Evolutionary conservation across 2,329 filamentous ascomycete genomes (phyloP).

Genomic region (Fusarium sterilihyphosum): DNA sequence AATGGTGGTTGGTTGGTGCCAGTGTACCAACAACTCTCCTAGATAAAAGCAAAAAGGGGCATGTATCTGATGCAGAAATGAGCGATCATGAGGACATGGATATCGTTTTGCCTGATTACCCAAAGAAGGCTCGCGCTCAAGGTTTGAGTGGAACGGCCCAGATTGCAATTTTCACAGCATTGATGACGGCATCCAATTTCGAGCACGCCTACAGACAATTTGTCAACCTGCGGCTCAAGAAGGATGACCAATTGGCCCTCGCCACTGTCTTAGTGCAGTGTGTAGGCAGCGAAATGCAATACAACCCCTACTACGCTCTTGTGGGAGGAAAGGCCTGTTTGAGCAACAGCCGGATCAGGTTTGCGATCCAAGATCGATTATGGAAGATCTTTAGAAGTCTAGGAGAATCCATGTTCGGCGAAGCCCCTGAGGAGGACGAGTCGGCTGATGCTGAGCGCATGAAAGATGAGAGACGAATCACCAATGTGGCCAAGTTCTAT

Average conservation of each 20-base stretch:
- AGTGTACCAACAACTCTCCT: conserved; percentile 71
- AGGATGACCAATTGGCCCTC: conserved; percentile 85
- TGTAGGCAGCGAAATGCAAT: conserved; percentile 80
- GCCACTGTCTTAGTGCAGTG: conserved; percentile 89
- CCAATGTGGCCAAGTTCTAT: conserved; percentile 65
- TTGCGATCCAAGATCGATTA: conserved; percentile 86
- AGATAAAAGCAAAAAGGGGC: conserved; percentile 27
- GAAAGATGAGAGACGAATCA: conserved; percentile 60
- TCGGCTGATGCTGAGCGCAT: conserved; percentile 58
- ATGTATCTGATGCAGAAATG: conserved; percentile 29
- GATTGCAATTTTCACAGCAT: conserved; percentile 89
- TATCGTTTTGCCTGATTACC: conserved; percentile 71
- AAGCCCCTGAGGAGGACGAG: conserved; percentile 67
- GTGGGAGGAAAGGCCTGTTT: conserved; percentile 80
- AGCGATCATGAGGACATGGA: conserved; percentile 60
- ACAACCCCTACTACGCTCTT: conserved; percentile 94
- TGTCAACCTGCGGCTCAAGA: conserved; percentile 84
- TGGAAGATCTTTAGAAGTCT: conserved; percentile 88
- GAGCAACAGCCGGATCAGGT: conserved; percentile 76
- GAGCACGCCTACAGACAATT: conserved; percentile 85
- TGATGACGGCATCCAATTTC: conserved; percentile 86
- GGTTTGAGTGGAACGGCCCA: conserved; percentile 89
- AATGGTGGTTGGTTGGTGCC: conserved; percentile 99
- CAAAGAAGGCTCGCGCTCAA: conserved; percentile 78
- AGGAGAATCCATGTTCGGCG: conserved; percentile 81